A percentile compares a stretch with the other conserved stretches of the same genome.
Conservation (phyloP, 257 asterid genomes). For the Striga asiatica region DNA sequence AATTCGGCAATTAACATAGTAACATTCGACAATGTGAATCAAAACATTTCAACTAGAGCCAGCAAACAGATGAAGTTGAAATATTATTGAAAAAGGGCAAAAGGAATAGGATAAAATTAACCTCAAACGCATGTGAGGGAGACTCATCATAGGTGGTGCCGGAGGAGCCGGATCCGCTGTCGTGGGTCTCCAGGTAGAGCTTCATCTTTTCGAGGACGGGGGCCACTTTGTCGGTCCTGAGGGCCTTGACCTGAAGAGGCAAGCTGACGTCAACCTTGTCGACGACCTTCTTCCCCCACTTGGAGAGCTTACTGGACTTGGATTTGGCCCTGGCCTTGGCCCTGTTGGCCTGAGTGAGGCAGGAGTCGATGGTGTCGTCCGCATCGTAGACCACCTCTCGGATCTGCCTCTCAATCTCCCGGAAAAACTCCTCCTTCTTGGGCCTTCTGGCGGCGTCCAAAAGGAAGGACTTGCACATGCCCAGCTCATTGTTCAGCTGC, state of each 20-base stretch:
- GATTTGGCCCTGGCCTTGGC: background rate
- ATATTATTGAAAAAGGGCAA: too few species aligned
- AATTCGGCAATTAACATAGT: background rate
- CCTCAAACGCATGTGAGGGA: too few species aligned
- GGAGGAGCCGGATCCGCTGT: too few species aligned
- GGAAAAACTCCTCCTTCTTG: background rate
- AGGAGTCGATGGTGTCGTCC: constrained; percentile 22
- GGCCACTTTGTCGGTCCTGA: constrained; percentile 8
- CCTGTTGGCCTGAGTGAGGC: constrained; percentile 13
- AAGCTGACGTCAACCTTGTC: background rate
- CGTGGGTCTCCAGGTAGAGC: too few species aligned
- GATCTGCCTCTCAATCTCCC: constrained; percentile 16
- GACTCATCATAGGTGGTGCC: too few species aligned
- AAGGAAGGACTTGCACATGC: background rate
- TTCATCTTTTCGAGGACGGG: background rate
- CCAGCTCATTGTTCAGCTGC: constrained; percentile 11
- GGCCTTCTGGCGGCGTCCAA: background rate
- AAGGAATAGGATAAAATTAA: too few species aligned
- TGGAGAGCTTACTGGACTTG: background rate
- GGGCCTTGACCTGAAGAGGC: constrained; percentile 4
- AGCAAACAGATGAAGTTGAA: too few species aligned
- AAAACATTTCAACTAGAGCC: too few species aligned
- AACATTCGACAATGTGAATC: background rate
- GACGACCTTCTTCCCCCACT: background rate
- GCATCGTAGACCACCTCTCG: constrained; percentile 19